Evolutionary conservation across 192 early-diverging fungal genomes (phyloP).

Genomic region (Oehlia diaphana): DNA sequence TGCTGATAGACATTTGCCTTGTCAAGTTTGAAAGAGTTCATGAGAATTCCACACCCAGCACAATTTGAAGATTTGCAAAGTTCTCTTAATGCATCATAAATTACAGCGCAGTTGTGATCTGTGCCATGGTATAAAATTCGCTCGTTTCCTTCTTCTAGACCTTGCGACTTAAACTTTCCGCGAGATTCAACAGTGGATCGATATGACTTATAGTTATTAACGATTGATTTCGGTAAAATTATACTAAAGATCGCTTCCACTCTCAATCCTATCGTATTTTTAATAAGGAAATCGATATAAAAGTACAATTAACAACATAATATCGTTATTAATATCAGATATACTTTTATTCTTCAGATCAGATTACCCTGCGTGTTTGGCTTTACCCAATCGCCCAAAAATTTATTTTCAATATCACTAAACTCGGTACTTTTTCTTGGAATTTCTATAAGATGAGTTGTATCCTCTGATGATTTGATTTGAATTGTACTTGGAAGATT

Average conservation of each 20-base stretch:
- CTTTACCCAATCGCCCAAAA: constrained; percentile 23
- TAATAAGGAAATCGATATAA: background rate
- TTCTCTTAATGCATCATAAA: background rate
- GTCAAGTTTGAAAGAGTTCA: constrained; percentile 21
- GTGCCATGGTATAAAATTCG: constrained; percentile 26
- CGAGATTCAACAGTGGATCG: background rate
- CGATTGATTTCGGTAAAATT: background rate
- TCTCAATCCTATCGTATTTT: background rate
- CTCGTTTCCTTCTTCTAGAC: constrained; percentile 18
- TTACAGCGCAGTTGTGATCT: constrained; percentile 5
- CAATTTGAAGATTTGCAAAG: constrained; percentile 2
- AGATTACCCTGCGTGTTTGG: background rate
- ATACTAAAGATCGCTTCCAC: constrained; percentile 20
- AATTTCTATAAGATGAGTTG: background rate
- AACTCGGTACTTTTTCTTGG: background rate
- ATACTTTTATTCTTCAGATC: background rate
- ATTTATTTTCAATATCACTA: background rate
- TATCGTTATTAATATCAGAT: too few species aligned
- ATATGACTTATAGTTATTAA: constrained; percentile 10
- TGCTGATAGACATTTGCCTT: background rate
- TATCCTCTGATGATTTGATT: background rate
- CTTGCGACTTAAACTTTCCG: background rate
- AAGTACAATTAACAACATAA: background rate
- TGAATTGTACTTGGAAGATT: background rate
- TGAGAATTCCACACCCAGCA: constrained; percentile 25